A percentile compares a stretch with the other conserved stretches of the same genome.
These are phyloP conservation scores for Leccinum pallidistipes DNA, from an alignment of 1,284 basidiomycete genomes.

Conservation along the genomic window DNA sequence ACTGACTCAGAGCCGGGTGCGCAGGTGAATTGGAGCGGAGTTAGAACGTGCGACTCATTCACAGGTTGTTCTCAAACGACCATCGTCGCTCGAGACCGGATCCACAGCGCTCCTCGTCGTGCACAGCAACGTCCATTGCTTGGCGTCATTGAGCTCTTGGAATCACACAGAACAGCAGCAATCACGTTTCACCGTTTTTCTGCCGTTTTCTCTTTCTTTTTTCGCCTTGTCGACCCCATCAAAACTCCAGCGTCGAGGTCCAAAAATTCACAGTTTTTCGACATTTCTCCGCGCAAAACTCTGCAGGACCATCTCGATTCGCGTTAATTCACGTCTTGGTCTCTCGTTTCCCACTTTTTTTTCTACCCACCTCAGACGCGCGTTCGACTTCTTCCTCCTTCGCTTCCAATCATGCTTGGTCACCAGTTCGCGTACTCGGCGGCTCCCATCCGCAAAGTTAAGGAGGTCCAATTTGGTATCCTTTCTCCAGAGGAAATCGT, in stretches of 20 bases:
- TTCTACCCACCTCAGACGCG: constrained; percentile 22
- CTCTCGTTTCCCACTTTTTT: constrained; percentile 3
- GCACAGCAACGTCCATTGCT: constrained; percentile 7
- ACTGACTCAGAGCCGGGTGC: constrained; percentile 20
- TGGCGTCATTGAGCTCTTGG: constrained; percentile 1
- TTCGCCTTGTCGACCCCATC: constrained; percentile 3
- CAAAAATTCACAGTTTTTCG: constrained; percentile 26
- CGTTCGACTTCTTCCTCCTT: constrained; percentile 5
- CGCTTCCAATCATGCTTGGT: constrained; percentile 58
- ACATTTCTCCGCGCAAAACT: constrained; percentile 4
- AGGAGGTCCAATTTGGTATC: constrained; percentile 99
- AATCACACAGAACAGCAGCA: constrained; percentile 2
- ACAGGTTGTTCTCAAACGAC: constrained; percentile 40
- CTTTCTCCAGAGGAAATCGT: constrained; percentile 99
- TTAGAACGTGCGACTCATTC: constrained; percentile 33
- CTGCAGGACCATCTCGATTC: constrained; percentile 18
- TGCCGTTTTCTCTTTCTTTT: constrained; percentile 18
- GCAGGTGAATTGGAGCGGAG: constrained; percentile 36
- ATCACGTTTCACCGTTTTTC: constrained; percentile 15
- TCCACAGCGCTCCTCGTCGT: constrained; percentile 18
- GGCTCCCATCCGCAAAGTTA: constrained; percentile 91
- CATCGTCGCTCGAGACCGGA: constrained; percentile 32
- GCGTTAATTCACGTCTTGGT: constrained; percentile 30
- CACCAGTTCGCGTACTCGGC: constrained; percentile 90
- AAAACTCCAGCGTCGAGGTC: constrained; percentile 4